Percentiles rank a stretch among this genome's conserved stretches.
Evolutionary conservation across 75 land plant genomes (phyloP).

Genomic region (Pinus albicaulis): DNA sequence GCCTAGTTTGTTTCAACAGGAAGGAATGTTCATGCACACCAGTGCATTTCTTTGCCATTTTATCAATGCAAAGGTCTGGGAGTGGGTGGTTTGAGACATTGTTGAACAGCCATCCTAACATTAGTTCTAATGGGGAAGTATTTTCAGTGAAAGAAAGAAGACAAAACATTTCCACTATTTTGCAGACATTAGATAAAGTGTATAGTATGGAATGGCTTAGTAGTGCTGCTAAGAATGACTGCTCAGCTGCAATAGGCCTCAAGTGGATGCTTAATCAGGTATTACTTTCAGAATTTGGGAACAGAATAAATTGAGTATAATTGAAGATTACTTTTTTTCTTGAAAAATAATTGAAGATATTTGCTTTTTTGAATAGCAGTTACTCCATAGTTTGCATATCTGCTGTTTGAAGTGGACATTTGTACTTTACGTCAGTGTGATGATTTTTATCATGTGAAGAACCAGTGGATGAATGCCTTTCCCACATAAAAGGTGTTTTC

Average conservation of each 20-base stretch:
- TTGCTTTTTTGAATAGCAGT: background rate
- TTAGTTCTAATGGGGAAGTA: constrained; percentile 84
- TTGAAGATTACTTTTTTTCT: background rate
- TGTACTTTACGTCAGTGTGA: background rate
- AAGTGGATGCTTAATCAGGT: constrained; percentile 99
- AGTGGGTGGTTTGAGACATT: constrained; percentile 96
- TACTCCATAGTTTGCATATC: background rate
- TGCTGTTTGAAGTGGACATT: background rate
- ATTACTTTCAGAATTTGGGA: background rate
- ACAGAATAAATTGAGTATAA: background rate
- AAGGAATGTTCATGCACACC: constrained; percentile 78
- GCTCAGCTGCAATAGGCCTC: constrained; percentile 84
- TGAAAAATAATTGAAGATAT: background rate
- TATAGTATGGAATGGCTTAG: constrained; percentile 79
- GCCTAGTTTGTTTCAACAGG: constrained; percentile 25
- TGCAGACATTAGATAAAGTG: constrained; percentile 50
- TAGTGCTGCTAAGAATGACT: constrained; percentile 81
- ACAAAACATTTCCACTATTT: constrained; percentile 40
- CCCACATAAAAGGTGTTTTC: too few species aligned
- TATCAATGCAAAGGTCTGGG: constrained; percentile 89
- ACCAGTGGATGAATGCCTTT: background rate
- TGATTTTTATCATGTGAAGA: background rate
- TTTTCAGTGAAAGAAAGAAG: constrained; percentile 51
- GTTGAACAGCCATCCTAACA: constrained; percentile 72
- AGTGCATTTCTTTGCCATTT: constrained; percentile 70